Evolutionary conservation across 345 rosid species (phyloP), one percentile per base, ranked within the genome.

Genomic region (Brassica cretica): DNA sequence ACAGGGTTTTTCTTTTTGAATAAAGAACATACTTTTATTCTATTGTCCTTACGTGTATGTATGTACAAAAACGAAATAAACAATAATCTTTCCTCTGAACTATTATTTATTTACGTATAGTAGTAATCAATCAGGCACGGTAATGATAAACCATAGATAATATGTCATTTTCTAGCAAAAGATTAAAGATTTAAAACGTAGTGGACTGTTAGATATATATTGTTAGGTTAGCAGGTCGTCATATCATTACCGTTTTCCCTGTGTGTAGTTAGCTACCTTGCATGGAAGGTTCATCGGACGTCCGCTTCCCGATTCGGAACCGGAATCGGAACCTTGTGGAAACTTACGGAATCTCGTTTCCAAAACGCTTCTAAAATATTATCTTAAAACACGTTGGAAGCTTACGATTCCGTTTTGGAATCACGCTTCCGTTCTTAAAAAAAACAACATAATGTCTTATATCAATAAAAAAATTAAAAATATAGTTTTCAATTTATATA

Each of bases 41-140:
- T 24, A 0, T 70, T 75, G 76, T 70, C 27, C 19, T 65, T 39
- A 68, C 63, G 79, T 61, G 71, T 37, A 69, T 80, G 62, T 64
- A 64, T 70, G 58, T 64, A 80, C 76, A 70, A 80, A 80, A 64
- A 30, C 18, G 65, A 37, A 30, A 56, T 27, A 41, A 64, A 19
- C 30, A 58, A 33, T 12, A 68, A 44, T 66, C 14, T 61, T 66
- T 73, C 55, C 27, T 46, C 58, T 61, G 12, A 33, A 68, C 18
- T 60, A 46, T 78, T 67, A 32, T 67, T 9, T 16, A 58, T 66
- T 24, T 27, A 61, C 70, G 39, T 49, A 32, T 33, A 44, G 39
- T 70, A 0, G 35, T 27, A 70, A 77, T 71, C 32, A 33, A 24
- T 51, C 73, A 68, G 74, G 70, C 37, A 62, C 51, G 46, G 11